phyloP scores from a whole-genome alignment of 768 basidiomycete genomes.

The Aureoboletus auriporus region DNA sequence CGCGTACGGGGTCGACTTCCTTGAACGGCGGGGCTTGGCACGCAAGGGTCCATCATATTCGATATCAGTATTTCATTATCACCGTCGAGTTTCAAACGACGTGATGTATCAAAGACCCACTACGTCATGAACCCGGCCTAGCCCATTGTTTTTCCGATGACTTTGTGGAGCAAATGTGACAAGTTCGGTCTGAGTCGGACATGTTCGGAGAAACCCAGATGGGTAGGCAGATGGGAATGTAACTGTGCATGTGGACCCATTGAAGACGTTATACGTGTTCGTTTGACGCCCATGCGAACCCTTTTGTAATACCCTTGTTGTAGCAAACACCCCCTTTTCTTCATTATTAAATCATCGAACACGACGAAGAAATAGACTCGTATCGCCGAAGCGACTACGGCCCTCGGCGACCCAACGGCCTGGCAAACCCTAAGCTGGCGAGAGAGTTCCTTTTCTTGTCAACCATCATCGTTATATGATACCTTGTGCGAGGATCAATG shows the following conservation, averaged over 20 bases:
- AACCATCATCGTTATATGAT: background rate
- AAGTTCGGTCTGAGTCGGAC: too few species aligned
- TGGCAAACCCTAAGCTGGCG: too few species aligned
- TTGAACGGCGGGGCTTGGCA: background rate
- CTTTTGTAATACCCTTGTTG: background rate
- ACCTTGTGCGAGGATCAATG: background rate
- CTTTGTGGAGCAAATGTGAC: too few species aligned
- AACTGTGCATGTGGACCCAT: too few species aligned
- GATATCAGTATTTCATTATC: background rate
- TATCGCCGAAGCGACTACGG: background rate
- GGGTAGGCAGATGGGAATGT: too few species aligned
- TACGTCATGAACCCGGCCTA: too few species aligned
- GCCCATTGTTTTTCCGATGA: too few species aligned
- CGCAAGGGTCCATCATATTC: background rate
- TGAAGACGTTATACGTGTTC: too few species aligned
- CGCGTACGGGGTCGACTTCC: too few species aligned
- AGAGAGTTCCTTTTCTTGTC: background rate
- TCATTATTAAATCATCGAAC: background rate
- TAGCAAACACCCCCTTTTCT: background rate
- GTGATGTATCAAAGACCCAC: too few species aligned
- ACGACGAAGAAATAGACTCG: background rate
- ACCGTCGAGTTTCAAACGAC: background rate
- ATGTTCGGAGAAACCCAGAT: too few species aligned
- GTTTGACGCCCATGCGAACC: too few species aligned
- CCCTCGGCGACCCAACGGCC: background rate